These are phyloP conservation scores for Melampsora abietis-canadensis DNA, from an alignment of 1,284 basidiomycete species.

Conservation along the genomic window DNA sequence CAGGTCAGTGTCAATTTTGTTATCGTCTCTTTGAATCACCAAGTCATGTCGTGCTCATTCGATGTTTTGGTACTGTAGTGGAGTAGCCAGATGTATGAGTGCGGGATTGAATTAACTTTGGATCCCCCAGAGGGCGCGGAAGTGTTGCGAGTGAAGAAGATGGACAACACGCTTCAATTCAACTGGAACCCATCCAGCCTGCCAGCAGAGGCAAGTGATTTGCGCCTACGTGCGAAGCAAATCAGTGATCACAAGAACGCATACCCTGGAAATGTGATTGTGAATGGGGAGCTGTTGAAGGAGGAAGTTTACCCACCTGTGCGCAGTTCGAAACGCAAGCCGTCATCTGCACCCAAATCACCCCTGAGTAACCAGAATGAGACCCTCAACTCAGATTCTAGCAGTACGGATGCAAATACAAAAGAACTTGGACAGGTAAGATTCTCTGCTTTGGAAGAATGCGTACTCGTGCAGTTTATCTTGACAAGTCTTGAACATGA, in stretches of 20 bases:
- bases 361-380: neutral
- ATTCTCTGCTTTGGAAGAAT: neutral
- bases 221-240: conserved; percentile 18
- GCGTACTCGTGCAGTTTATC: too few relatives aligned
- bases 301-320: conserved; percentile 5
- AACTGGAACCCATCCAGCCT: conserved; percentile 17
- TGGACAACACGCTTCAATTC: conserved; percentile 32
- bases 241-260: neutral
- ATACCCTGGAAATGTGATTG: neutral
- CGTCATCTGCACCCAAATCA: neutral
- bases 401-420: neutral
- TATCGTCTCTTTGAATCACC: neutral
- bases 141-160: conserved; percentile 16
- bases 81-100: conserved; percentile 39
- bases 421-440: neutral
- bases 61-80: conserved; percentile 8
- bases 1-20: conserved; percentile 19
- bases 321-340: neutral
- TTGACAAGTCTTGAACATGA: too few relatives aligned
- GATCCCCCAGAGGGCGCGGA: conserved; percentile 25
- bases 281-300: neutral
- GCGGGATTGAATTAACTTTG: conserved; percentile 33
- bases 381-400: neutral
- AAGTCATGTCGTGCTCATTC: neutral
- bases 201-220: neutral